Percentiles rank a stretch among this genome's conserved stretches.
Conservation (phyloP, 208 protist genomes). For the Trypanosoma conorhini region DNA sequence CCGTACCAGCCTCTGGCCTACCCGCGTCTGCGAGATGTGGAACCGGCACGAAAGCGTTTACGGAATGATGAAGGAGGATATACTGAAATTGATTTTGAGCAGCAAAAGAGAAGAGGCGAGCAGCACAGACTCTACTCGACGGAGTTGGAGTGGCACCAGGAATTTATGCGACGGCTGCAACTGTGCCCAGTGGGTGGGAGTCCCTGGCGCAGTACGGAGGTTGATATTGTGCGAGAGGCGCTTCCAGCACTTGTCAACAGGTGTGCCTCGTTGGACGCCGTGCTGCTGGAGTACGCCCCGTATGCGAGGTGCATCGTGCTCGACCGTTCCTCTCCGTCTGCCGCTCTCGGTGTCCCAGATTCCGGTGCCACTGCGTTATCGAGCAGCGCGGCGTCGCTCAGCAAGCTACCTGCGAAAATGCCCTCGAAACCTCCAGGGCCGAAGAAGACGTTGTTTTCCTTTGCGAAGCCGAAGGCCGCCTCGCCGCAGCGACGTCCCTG, state of each 20-base stretch:
- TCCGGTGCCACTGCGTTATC: background rate
- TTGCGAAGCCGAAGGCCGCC: background rate
- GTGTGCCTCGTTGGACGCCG: constrained; percentile 45
- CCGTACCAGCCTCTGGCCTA: constrained; percentile 60
- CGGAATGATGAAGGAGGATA: background rate
- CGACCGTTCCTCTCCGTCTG: background rate
- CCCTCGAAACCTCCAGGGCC: constrained; percentile 6
- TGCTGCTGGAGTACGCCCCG: constrained; percentile 63
- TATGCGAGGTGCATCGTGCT: constrained; percentile 70
- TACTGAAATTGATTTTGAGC: background rate
- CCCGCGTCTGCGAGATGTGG: constrained; percentile 55
- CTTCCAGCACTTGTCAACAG: constrained; percentile 46
- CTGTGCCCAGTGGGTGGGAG: background rate
- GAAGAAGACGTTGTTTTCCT: constrained; percentile 27
- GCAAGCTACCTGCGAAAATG: background rate
- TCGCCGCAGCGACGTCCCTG: constrained; percentile 26
- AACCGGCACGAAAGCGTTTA: constrained; percentile 4
- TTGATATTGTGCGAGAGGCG: constrained; percentile 68
- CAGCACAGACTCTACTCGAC: constrained; percentile 3
- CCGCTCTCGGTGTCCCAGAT: background rate
- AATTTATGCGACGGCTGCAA: constrained; percentile 21
- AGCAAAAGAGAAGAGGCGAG: background rate
- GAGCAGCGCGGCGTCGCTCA: background rate
- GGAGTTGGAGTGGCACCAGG: constrained; percentile 16
- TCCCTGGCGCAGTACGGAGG: constrained; percentile 14